These are phyloP conservation scores for Phytophthora quininea DNA, from an alignment of 352 stramenopile species.

Conservation along the genomic window DNA sequence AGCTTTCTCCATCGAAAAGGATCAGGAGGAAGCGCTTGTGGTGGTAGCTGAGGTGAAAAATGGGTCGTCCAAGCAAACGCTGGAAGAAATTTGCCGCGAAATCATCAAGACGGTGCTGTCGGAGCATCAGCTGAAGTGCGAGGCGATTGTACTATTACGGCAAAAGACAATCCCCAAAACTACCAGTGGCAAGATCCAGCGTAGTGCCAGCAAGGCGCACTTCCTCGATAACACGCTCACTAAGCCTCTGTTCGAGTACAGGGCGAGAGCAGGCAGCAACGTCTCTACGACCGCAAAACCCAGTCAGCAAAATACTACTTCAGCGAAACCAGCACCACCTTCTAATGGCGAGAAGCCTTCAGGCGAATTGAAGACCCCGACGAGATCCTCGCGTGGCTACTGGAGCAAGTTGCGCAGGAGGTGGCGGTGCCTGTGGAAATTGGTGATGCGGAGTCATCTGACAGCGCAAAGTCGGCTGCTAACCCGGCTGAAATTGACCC, in stretches of 20 bases:
- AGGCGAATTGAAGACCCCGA: slow-evolving; percentile 62
- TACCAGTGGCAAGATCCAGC: slow-evolving; percentile 87
- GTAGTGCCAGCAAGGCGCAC: slow-evolving; percentile 65
- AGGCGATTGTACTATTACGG: slow-evolving; percentile 73
- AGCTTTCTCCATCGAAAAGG: slow-evolving; percentile 83
- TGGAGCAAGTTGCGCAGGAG: slow-evolving; percentile 70
- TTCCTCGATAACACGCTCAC: slow-evolving; percentile 50
- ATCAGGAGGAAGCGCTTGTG: slow-evolving; percentile 76
- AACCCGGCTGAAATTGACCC: slow-evolving; percentile 47
- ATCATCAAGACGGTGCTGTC: slow-evolving; percentile 69
- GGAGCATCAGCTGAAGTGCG: slow-evolving; percentile 76
- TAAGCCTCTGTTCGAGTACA: slow-evolving; percentile 63
- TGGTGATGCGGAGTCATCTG: slow-evolving; percentile 10
- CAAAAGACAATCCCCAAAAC: slow-evolving; percentile 84
- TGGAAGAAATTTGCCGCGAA: slow-evolving; percentile 61
- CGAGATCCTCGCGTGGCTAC: slow-evolving; percentile 76
- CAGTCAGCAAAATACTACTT: slow-evolving; percentile 11
- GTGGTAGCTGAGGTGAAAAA: slow-evolving; percentile 82
- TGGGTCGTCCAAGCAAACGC: slow-evolving; percentile 53
- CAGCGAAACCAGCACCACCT: slow-evolving; percentile 8
- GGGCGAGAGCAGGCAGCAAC: slow-evolving; percentile 39
- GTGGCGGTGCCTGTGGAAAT: slow-evolving; percentile 23
- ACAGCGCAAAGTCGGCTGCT: slow-evolving; percentile 10
- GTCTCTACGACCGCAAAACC: slow-evolving; percentile 16
- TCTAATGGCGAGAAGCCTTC: slow-evolving; percentile 14